These are phyloP conservation scores for Volvox reticuliferus DNA, from an alignment of 139 green algal genomes.

Conservation along the genomic window DNA sequence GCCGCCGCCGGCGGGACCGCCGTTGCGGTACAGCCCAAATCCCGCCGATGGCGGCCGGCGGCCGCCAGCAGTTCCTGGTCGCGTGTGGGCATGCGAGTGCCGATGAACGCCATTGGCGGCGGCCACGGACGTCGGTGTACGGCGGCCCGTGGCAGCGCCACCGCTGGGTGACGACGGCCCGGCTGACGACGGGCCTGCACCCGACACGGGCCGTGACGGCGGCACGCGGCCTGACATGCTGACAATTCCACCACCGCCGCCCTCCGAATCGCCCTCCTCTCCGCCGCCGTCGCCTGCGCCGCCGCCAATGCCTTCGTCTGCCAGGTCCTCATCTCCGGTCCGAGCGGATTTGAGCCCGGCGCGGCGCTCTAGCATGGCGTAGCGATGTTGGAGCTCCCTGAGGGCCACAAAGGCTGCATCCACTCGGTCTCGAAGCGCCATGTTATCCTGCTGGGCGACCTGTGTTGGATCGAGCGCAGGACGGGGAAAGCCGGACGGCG, in stretches of 20 bases:
- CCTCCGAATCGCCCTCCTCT: background rate
- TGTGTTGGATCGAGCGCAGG: background rate
- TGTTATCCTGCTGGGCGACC: conserved; percentile 27
- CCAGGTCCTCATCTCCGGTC: background rate
- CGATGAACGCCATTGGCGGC: background rate
- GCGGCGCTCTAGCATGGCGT: conserved; percentile 6
- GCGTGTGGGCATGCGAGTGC: background rate
- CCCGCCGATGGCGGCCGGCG: background rate
- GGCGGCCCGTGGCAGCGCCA: background rate
- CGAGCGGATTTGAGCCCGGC: background rate
- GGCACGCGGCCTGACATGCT: conserved; percentile 45
- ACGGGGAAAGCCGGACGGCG: too few relatives aligned
- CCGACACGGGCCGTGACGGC: conserved; percentile 40
- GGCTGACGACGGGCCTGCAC: background rate
- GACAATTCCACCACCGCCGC: background rate
- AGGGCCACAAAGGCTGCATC: conserved; percentile 28
- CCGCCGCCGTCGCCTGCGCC: background rate
- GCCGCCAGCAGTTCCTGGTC: background rate
- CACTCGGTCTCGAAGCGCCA: background rate
- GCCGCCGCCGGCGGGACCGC: background rate
- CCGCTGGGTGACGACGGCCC: background rate
- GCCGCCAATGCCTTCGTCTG: background rate
- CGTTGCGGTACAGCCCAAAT: conserved; percentile 16
- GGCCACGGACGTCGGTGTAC: background rate
- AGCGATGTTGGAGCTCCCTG: conserved; percentile 36